Base-by-base conservation (phyloP, 2,329 filamentous ascomycete species). In the Colletotrichum magnum region DNA sequence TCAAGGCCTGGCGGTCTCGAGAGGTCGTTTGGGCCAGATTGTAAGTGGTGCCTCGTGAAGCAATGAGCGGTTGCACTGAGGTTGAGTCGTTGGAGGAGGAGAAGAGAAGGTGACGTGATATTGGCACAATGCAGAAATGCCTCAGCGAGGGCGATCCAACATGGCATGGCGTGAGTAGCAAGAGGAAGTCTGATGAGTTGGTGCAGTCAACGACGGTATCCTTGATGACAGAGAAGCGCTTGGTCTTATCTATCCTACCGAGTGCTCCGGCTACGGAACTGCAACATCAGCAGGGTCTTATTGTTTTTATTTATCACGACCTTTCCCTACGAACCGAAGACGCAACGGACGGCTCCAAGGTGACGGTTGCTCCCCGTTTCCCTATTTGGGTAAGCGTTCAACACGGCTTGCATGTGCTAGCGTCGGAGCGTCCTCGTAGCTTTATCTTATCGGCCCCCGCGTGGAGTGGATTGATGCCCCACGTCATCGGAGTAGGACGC, bases 391-490 rank as follows among this genome's bases (percentile, higher is more conserved):
- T 61, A 69, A 69, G 67, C 67, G 62, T 47, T 52, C 58, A 66
- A 52, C 67, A 69, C 67, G 45, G 67, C 62, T 69, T 67, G 67
- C 67, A 67, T 69, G 51, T 67, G 36, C 32, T 66, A 67, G 62
- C 66, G 65, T 43, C 54, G 6, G 45, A 67, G 62, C 66, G 65
- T 43, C 54, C 10, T 51, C 16, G 32, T 60, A 56, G 62, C 66
- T 66, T 66, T 67, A 69, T 69, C 67, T 69, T 69, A 69, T 69
- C 67, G 52, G 62, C 67, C 67, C 67, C 67, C 32, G 32, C 32
- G 32, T 36, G 32, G 62, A 62, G 62, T 57, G 43, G 51, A 63
- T 45, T 45, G 43, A 54, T 53, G 51, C 66, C 62, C 66, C 66
- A 66, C 66, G 66, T 69, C 66, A 69, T 69, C 56, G 51, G 36